Conservation (phyloP, 495 filamentous ascomycete genomes). For the Aspergillus ellipticus region DNA sequence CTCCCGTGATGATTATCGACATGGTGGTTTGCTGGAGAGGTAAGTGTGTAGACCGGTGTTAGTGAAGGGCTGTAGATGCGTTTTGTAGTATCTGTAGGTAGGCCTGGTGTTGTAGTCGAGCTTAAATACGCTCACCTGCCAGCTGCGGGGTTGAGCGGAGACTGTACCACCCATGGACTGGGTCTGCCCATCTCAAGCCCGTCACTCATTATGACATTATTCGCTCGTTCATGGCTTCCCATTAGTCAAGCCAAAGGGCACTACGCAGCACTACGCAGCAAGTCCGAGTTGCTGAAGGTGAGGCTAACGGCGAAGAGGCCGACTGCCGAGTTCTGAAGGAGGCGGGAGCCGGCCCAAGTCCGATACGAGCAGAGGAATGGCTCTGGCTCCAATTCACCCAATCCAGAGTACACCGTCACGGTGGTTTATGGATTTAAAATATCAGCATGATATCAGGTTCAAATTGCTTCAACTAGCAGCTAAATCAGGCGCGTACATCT, state of each 20-base stretch:
- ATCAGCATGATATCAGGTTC: background rate
- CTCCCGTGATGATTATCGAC: slow-evolving; percentile 70
- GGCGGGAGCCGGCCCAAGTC: slow-evolving; percentile 31
- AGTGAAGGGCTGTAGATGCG: background rate
- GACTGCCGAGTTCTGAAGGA: slow-evolving; percentile 23
- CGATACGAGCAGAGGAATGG: no score
- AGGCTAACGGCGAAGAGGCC: slow-evolving; percentile 27
- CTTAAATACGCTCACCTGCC: background rate
- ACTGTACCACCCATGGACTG: no score
- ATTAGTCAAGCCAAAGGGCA: background rate
- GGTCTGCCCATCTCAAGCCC: background rate
- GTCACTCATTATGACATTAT: background rate
- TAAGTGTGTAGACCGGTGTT: background rate
- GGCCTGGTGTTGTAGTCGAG: background rate
- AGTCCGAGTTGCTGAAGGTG: slow-evolving; percentile 24
- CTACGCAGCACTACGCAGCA: slow-evolving; percentile 21
- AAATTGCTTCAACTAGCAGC: slow-evolving; percentile 4
- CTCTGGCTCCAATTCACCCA: no score
- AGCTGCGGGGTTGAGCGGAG: slow-evolving; percentile 15
- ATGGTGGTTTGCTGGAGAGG: slow-evolving; percentile 23
- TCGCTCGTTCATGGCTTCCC: background rate
- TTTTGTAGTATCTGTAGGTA: background rate
- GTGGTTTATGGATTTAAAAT: background rate
- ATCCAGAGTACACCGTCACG: no score
- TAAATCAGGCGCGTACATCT: slow-evolving; percentile 15